Evolutionary conservation across 2,329 filamentous ascomycete species (phyloP), one percentile per base, ranked within the genome.

Genomic region (Coniochaeta sp.): DNA sequence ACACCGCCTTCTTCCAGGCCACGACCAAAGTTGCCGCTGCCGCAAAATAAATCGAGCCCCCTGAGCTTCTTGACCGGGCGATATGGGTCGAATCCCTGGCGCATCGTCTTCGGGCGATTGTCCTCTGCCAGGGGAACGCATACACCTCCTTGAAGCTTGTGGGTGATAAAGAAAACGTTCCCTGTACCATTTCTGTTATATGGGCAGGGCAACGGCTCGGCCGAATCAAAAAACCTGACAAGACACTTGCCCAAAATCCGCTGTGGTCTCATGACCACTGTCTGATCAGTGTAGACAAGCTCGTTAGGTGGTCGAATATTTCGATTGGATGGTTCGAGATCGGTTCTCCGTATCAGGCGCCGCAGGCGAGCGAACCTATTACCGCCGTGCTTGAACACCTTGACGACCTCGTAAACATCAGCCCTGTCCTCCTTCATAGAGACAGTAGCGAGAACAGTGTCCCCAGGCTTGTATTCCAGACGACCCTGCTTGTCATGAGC

Each of bases 31-130:
- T 88, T 91, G 0, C 91, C 90, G 19, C 88, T 87, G 0, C 91
- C 91, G 64, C 88, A 91, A 67, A 91, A 96, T 0, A 95, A 74
- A 63, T 91, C 89, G 3, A 93, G 73, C 0, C 87, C 88, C 5
- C 75, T 76, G 9, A 90, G 75, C 61, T 77, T 78, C 61, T 60
- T 69, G 44, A 65, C 60, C 5, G 61, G 34, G 1, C 62, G 64
- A 0, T 59, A 56, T 0, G 83, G 81, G 63, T 87, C 74, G 47
- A 83, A 83, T 0, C 85, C 86, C 70, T 89, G 81, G 0, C 73
- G 77, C 2, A 88, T 63, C 2, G 54, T 56, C 4, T 66, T 67
- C 5, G 59, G 38, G 0, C 75, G 77, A 24, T 70, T 68, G 1
- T 68, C 36, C 1, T 61, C 55, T 6, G 66, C 56, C 0, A 84